Evolutionary conservation across 2,329 filamentous ascomycete genomes (phyloP), one percentile per base, ranked within the genome.

Genomic region (Apiospora arundinis): DNA sequence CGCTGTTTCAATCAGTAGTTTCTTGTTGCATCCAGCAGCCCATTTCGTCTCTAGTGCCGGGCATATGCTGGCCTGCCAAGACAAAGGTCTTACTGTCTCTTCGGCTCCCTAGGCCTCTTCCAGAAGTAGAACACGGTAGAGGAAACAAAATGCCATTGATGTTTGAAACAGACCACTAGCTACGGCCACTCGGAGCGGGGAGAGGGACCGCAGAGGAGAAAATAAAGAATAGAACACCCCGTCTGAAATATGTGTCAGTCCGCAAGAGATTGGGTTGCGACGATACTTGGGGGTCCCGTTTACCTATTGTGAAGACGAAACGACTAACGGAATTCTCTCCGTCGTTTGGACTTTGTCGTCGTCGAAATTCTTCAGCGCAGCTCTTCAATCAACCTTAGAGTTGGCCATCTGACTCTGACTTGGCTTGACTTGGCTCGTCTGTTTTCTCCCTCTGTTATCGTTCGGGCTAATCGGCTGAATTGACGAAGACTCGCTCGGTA

Each of bases 1-100:
- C 52, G 52, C 68, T 70, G 68, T 70, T 70, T 70, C 68, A 70
- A 70, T 69, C 18, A 4, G 4, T 45, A 25, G 66, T 68, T 45
- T 28, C 66, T 48, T 37, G 66, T 68, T 46, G 44, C 66, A 68
- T 48, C 66, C 44, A 68, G 18, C 28, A 32, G 8, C 32, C n/a
- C 21, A 37, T 25, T 48, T 48, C 66, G 18, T 42, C 8, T 48
- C 66, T 68, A n/a, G 23, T 37, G n/a, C 66, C 21, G 40, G 23
- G 37, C 42, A 23, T 14, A 66, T 44, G 21, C 63, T 44, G 37
- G 42, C 66, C 11, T 42, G 66, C 66, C 66, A 67, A 67, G 42
- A 21, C 42, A 60, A 40, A 37, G 52, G 52, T 37, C 52, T 60
- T 37, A 60, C 25, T 16, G 52, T 8, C 14, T 63, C 52, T 44